Conservation (phyloP, 2,329 filamentous ascomycete genomes). For the Neonectria coccinea region DNA sequence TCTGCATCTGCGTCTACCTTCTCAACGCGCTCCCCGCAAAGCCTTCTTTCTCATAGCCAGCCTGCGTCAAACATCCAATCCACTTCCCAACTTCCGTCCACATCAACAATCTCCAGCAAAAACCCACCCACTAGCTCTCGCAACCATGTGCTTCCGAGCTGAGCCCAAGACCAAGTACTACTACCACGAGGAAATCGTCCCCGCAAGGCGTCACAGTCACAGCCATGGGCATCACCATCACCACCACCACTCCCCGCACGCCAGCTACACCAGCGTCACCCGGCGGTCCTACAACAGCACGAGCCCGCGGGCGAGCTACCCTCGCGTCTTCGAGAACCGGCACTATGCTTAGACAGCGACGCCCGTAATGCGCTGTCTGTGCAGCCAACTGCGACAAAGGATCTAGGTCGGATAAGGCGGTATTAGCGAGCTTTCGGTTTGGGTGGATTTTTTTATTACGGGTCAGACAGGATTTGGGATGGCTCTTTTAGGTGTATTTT, state of each 20-base stretch:
- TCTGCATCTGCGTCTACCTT: background rate
- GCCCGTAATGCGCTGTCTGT: background rate
- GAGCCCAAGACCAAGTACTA: constrained; percentile 63
- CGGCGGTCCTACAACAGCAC: constrained; percentile 52
- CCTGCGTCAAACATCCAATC: constrained; percentile 7
- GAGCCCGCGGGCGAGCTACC: constrained; percentile 57
- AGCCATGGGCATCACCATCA: constrained; percentile 52
- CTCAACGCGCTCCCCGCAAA: background rate
- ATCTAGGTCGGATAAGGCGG: constrained; percentile 2
- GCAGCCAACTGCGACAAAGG: background rate
- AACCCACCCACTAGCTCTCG: constrained; percentile 2
- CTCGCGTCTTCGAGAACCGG: constrained; percentile 55
- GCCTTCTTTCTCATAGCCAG: background rate
- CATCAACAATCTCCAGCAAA: background rate
- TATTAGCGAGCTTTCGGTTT: background rate
- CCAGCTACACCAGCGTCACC: constrained; percentile 58
- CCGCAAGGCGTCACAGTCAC: constrained; percentile 55
- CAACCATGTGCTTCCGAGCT: constrained; percentile 64
- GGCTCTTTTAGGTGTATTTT: constrained; percentile 1
- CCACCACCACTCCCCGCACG: constrained; percentile 51
- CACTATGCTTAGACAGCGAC: constrained; percentile 29
- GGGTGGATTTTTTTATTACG: background rate
- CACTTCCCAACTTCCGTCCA: background rate
- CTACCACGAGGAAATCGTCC: constrained; percentile 66
- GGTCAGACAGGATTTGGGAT: background rate